Evolutionary conservation across 108 stramenopile genomes (phyloP).

Genomic region (Cyclotella baltica): DNA sequence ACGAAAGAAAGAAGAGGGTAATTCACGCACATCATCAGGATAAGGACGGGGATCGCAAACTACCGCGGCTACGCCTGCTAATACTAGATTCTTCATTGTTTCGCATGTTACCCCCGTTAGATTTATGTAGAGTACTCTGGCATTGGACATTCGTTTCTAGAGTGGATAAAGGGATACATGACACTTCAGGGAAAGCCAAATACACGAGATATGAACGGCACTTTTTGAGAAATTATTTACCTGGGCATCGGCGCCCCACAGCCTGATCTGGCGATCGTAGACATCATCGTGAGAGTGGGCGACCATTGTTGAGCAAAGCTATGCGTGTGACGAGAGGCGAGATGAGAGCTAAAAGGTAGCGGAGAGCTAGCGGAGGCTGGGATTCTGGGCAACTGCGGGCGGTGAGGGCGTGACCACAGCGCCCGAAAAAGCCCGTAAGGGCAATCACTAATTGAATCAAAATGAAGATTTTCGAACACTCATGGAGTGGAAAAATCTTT

Average conservation of each 20-base stretch:
- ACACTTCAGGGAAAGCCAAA: neutral
- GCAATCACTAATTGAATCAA: no score
- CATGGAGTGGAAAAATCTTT: no score
- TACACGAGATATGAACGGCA: neutral
- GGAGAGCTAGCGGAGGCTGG: neutral
- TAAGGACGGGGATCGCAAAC: constrained; percentile 83
- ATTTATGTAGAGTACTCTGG: constrained; percentile 90
- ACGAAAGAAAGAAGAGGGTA: constrained; percentile 59
- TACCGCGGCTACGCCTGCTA: constrained; percentile 90
- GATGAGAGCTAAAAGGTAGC: neutral
- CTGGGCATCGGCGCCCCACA: constrained; percentile 97
- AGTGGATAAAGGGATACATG: neutral
- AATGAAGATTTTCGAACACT: no score
- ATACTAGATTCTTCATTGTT: constrained; percentile 92
- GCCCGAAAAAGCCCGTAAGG: no score
- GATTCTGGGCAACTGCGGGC: neutral
- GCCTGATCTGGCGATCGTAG: constrained; percentile 96
- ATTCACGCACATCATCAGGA: constrained; percentile 56
- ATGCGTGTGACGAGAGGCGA: neutral
- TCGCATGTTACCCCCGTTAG: constrained; percentile 86
- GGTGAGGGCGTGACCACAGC: no score
- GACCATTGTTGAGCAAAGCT: neutral
- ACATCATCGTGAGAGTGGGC: constrained; percentile 63
- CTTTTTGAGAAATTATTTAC: no score
- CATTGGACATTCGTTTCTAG: constrained; percentile 84